A percentile compares a stretch with the other conserved stretches of the same genome.
Conservation (phyloP, 2,329 filamentous ascomycete genomes). For the Aspergillus sp. region DNA sequence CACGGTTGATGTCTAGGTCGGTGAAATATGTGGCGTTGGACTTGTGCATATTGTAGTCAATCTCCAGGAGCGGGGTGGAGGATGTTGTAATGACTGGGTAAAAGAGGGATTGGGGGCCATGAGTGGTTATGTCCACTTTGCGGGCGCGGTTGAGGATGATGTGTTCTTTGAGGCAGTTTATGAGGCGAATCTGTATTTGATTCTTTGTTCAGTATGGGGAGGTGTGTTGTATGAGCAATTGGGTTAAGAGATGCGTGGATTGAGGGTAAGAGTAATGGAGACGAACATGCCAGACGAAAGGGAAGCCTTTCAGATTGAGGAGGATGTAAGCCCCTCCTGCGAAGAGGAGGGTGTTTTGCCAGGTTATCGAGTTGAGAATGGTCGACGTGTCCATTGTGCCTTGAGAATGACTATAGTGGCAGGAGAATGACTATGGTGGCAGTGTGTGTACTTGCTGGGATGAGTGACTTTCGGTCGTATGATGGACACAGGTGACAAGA, state of each 20-base stretch:
- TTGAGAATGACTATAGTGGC: not conserved
- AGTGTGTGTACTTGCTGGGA: not conserved
- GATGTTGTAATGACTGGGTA: slow-evolving; percentile 7
- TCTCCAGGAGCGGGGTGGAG: slow-evolving; percentile 16
- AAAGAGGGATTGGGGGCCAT: slow-evolving; percentile 7
- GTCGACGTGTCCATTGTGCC: not conserved
- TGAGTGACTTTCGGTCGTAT: not conserved
- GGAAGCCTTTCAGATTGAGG: slow-evolving; percentile 10
- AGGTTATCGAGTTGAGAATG: not conserved
- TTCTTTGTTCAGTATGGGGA: not conserved
- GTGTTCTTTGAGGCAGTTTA: not conserved
- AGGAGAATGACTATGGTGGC: not conserved
- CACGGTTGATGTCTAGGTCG: slow-evolving; percentile 22
- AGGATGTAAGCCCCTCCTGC: not conserved
- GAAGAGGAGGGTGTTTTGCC: not conserved
- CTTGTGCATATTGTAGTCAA: slow-evolving; percentile 25
- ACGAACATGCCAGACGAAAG: slow-evolving; percentile 15
- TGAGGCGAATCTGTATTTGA: slow-evolving; percentile 8
- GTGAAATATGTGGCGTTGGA: slow-evolving; percentile 24
- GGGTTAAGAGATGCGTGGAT: no score
- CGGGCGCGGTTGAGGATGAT: slow-evolving; percentile 1
- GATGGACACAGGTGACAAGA: no score
- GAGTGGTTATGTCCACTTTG: not conserved
- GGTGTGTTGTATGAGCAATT: not conserved
- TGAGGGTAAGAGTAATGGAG: not conserved